These are phyloP conservation scores for Phytopythium aichiense DNA, from an alignment of 352 stramenopile genomes.

Conservation along the genomic window DNA sequence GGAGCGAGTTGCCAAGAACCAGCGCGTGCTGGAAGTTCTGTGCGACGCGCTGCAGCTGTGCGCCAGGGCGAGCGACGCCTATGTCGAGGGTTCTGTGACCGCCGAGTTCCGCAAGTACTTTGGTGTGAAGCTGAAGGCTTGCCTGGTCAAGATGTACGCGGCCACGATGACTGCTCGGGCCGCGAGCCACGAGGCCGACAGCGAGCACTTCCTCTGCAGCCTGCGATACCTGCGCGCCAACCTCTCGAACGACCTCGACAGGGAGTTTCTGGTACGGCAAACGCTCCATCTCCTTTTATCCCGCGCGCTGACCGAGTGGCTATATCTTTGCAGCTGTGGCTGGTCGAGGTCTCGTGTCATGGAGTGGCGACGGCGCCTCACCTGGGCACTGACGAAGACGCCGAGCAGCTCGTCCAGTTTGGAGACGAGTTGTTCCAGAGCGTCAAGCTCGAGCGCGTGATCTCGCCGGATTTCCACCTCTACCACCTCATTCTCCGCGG, in stretches of 20 bases:
- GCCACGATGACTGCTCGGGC: slow-evolving; percentile 28
- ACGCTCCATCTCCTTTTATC: neutral
- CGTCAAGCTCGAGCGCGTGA: slow-evolving; percentile 14
- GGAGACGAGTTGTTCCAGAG: slow-evolving; percentile 40
- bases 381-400: slow-evolving; percentile 18
- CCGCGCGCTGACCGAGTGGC: neutral
- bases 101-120: slow-evolving; percentile 44
- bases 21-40: slow-evolving; percentile 37
- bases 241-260: slow-evolving; percentile 41
- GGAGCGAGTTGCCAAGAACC: slow-evolving; percentile 30
- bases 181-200: slow-evolving; percentile 7
- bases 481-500: slow-evolving; percentile 59
- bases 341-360: slow-evolving; percentile 61
- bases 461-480: slow-evolving; percentile 32
- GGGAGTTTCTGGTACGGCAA: slow-evolving; percentile 40
- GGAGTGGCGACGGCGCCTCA: slow-evolving; percentile 41
- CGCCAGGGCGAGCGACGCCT: slow-evolving; percentile 11
- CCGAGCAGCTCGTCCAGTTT: slow-evolving; percentile 33
- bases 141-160: slow-evolving; percentile 51
- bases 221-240: slow-evolving; percentile 43
- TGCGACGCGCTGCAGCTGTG: slow-evolving; percentile 39
- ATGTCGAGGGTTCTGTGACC: neutral
- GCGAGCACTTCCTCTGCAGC: slow-evolving; percentile 36
- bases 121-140: slow-evolving; percentile 38
- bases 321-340: slow-evolving; percentile 40